These are phyloP conservation scores for Hirsutella thompsonii DNA, from an alignment of 2,329 filamentous ascomycete genomes.

Conservation along the genomic window DNA sequence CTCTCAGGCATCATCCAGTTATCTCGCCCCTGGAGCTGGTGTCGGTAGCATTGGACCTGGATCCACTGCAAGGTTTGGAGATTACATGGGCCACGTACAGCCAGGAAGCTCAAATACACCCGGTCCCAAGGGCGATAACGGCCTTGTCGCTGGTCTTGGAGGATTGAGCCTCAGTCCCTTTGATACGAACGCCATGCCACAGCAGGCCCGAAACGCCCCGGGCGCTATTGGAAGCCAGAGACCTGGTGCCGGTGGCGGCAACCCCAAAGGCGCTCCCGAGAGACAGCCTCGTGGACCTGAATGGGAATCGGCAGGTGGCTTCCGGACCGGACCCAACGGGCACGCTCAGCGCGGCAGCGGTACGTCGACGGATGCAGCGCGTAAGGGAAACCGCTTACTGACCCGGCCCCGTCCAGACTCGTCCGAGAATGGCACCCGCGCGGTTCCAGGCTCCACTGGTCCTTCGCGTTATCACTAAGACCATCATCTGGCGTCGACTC, in stretches of 20 bases:
- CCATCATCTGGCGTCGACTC: background rate
- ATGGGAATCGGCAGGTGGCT: conserved; percentile 43
- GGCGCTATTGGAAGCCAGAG: conserved; percentile 56
- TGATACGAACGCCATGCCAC: conserved; percentile 28
- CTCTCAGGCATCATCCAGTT: conserved; percentile 73
- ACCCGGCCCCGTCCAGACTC: conserved; percentile 20
- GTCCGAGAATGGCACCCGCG: conserved; percentile 28
- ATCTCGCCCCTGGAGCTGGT: conserved; percentile 30
- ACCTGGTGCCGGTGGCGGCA: conserved; percentile 33
- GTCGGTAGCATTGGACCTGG: conserved; percentile 40
- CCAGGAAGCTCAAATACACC: conserved; percentile 23
- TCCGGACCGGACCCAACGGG: conserved; percentile 45
- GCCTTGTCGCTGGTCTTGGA: conserved; percentile 34
- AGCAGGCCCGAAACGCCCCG: conserved; percentile 31
- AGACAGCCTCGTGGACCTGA: conserved; percentile 52
- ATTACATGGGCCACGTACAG: conserved; percentile 28
- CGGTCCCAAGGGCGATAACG: conserved; percentile 23
- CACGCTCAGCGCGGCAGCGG: conserved; percentile 50
- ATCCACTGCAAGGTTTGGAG: conserved; percentile 28
- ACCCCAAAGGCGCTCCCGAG: conserved; percentile 37
- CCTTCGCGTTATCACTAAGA: conserved; percentile 23
- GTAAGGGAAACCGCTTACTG: conserved; percentile 3
- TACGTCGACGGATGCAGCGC: conserved; percentile 20
- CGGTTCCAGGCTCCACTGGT: conserved; percentile 20
- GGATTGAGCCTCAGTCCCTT: conserved; percentile 38